These are phyloP conservation scores for Komagataella mondaviorum DNA, from an alignment of 805 yeast species.

Conservation along the genomic window DNA sequence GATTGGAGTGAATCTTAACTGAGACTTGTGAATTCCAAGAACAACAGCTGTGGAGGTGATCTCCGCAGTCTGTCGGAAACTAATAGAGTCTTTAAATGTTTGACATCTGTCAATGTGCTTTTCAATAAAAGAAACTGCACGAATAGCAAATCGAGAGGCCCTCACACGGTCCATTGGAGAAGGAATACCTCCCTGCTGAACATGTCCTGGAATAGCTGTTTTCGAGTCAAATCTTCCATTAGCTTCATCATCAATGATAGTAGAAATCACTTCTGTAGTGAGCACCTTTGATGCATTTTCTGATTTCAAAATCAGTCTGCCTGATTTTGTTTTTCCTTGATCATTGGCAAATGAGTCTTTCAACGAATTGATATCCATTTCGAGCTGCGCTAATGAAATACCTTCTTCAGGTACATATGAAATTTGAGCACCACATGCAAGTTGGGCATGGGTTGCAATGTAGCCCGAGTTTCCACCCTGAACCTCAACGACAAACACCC, in stretches of 20 bases:
- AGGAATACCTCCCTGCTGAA: constrained; percentile 95
- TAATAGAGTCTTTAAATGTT: background rate
- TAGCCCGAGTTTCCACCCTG: constrained; percentile 97
- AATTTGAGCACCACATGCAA: constrained; percentile 85
- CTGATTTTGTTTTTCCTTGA: constrained; percentile 69
- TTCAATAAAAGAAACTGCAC: constrained; percentile 82
- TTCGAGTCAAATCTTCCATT: constrained; percentile 73
- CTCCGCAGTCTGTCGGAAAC: constrained; percentile 3
- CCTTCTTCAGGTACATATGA: constrained; percentile 86
- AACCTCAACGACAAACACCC: constrained; percentile 93
- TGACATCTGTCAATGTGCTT: constrained; percentile 15
- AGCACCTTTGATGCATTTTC: constrained; percentile 75
- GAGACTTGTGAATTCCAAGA: constrained; percentile 70
- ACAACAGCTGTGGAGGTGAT: constrained; percentile 56
- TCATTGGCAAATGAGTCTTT: constrained; percentile 59
- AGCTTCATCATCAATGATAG: constrained; percentile 72
- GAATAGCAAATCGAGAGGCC: constrained; percentile 82
- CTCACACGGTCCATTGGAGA: constrained; percentile 87
- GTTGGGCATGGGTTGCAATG: constrained; percentile 74
- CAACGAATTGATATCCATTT: constrained; percentile 62
- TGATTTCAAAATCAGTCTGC: constrained; percentile 74
- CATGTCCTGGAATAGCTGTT: constrained; percentile 96
- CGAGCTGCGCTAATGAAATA: constrained; percentile 51
- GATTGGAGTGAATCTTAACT: constrained; percentile 61
- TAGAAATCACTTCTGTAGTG: constrained; percentile 71